Evolutionary conservation across 495 filamentous ascomycete genomes (phyloP), one percentile per base, ranked within the genome.

Genomic region (Trichoderma gamsii): DNA sequence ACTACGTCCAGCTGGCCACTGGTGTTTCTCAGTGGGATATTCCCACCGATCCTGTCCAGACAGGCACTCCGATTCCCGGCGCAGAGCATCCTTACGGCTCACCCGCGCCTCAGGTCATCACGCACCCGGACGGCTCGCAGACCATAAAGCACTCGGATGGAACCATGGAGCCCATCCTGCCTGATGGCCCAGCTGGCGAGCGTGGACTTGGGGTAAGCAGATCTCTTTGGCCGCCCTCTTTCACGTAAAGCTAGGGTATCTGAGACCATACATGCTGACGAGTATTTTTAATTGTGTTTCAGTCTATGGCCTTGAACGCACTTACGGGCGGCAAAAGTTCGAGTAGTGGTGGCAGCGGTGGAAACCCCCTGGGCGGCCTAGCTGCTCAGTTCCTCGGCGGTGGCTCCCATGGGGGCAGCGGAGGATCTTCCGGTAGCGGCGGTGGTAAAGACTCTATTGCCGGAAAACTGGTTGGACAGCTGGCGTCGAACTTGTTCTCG

Each of bases 11-110:
- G 71, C 80, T 90, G 46, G 84, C 88, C 52, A 93, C 89, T 3
- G 90, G 89, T 27, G 80, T 86, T 32, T 90, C 88, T 59, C 89
- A 90, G 76, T 94, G 91, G 91, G 88, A 92, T 4, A 82, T 89
- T 16, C 91, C 91, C 27, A 90, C 87, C 23, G 80, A 88, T 66
- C 81, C 88, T 46, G 87, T 83, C 7, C 85, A 84, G 23, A 78
- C 71, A 9, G 76, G 78, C 69, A 85, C 84, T 1, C 85, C 85
- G 16, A 81, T 78, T 27, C 74, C 76, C 9, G 72, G 70, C 16
- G 66, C 69, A 65, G 82, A 85, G 21, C 81, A 85, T 72, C 84
- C 84, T 16, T 86, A 84, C 72, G 41, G 41, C 65, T 46, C 38
- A 15, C 69, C 66, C 7, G 71, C 73, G 59, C 72, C 72, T 41